These are phyloP conservation scores for Scedosporium boydii DNA, from an alignment of 2,329 filamentous ascomycete species.

Conservation along the genomic window DNA sequence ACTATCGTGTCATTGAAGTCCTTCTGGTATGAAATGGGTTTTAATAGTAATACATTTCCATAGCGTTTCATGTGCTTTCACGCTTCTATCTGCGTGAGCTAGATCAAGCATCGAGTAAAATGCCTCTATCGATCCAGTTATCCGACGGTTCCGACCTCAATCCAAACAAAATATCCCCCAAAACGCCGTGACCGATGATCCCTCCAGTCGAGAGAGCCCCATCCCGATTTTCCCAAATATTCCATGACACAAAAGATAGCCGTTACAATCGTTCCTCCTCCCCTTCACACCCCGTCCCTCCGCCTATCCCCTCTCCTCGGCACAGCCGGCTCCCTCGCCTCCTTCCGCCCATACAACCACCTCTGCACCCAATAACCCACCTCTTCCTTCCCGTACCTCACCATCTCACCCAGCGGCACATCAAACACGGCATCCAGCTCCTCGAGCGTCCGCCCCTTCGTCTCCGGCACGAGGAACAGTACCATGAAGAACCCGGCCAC, in stretches of 20 bases:
- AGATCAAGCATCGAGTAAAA: neutral
- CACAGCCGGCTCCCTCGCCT: neutral
- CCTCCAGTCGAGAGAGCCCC: neutral
- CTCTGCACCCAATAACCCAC: neutral
- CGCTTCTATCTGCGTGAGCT: neutral
- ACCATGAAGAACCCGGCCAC: conserved; percentile 33
- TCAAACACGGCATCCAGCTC: conserved; percentile 29
- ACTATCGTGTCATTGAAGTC: too few relatives aligned
- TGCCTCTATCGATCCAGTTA: neutral
- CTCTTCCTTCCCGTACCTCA: conserved; percentile 1
- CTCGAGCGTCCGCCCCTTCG: conserved; percentile 33
- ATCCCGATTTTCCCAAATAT: neutral
- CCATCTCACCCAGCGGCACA: conserved; percentile 6
- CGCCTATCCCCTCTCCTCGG: neutral
- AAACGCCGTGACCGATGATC: neutral
- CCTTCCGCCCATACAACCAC: neutral
- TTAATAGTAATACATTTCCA: too few relatives aligned
- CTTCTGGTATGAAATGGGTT: too few relatives aligned
- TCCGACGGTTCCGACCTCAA: too few relatives aligned
- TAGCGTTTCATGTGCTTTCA: neutral
- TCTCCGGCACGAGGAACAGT: conserved; percentile 31
- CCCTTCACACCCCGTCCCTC: neutral
- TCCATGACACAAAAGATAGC: neutral
- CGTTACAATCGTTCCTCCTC: neutral
- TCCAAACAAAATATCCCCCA: too few relatives aligned